Percentiles rank a stretch among this genome's conserved stretches.
Evolutionary conservation across 805 yeast species (phyloP).

Genomic region (Cyberlindnera samutprakarnensis): DNA sequence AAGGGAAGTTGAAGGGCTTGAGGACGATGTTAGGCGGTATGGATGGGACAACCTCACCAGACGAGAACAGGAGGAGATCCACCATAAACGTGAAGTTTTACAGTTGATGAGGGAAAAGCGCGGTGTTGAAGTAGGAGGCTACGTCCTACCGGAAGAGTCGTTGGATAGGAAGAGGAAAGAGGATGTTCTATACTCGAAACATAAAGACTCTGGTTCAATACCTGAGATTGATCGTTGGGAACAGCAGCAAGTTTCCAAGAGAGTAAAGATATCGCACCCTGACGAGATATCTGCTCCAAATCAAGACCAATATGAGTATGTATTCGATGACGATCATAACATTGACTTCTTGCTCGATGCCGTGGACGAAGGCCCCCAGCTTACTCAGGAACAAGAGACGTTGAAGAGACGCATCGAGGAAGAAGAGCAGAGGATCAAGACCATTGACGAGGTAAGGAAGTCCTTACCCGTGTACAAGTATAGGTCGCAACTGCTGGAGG

Average conservation of each 20-base stretch:
- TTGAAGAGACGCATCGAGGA: slow-evolving; percentile 27
- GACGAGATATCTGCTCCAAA: slow-evolving; percentile 36
- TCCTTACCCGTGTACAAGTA: slow-evolving; percentile 71
- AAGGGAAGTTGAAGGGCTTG: slow-evolving; percentile 41
- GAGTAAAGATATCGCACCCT: slow-evolving; percentile 22
- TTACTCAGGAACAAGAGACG: slow-evolving; percentile 24
- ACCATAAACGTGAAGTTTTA: slow-evolving; percentile 42
- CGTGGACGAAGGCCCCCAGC: slow-evolving; percentile 12
- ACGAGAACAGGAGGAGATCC: slow-evolving; percentile 44
- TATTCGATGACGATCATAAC: slow-evolving; percentile 61
- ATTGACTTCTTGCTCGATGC: slow-evolving; percentile 43
- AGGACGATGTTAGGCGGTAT: slow-evolving; percentile 38
- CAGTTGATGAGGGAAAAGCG: slow-evolving; percentile 34
- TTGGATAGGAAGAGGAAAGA: slow-evolving; percentile 50
- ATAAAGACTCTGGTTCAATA: slow-evolving; percentile 28
- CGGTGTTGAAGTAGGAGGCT: slow-evolving; percentile 29
- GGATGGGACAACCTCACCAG: slow-evolving; percentile 49
- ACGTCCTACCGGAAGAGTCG: slow-evolving; percentile 51
- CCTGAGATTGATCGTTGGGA: slow-evolving; percentile 20
- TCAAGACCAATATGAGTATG: slow-evolving; percentile 59
- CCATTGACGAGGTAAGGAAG: slow-evolving; percentile 37
- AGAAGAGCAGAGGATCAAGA: slow-evolving; percentile 27
- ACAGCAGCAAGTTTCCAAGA: slow-evolving; percentile 15
- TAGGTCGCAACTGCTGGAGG: slow-evolving; percentile 50
- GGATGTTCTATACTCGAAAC: slow-evolving; percentile 36